These are phyloP conservation scores for Rhododendron ovatum DNA, from an alignment of 148 eudicot species.

Conservation along the genomic window DNA sequence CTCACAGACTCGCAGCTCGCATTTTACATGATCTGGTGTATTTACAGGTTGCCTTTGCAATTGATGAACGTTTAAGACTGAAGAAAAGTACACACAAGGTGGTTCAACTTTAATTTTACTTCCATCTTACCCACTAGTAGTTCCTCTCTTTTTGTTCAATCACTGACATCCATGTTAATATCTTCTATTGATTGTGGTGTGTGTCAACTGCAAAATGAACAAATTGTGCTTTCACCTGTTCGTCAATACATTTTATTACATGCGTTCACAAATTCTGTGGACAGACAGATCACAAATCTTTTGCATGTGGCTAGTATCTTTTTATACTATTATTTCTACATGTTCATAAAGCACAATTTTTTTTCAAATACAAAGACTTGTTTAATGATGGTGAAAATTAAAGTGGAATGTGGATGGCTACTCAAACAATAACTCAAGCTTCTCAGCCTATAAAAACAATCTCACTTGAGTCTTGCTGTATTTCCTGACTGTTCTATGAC, in stretches of 20 bases:
- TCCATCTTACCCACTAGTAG: neutral
- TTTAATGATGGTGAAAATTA: neutral
- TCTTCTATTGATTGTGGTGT: neutral
- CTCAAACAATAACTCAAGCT: neutral
- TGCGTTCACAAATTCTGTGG: neutral
- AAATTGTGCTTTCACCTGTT: neutral
- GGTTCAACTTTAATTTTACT: slow-evolving; percentile 4
- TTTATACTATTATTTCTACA: neutral
- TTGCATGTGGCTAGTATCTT: neutral
- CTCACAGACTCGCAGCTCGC: neutral
- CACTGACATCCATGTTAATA: neutral
- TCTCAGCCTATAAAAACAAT: neutral
- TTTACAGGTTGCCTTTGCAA: slow-evolving; percentile 70
- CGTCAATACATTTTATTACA: neutral
- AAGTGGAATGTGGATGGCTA: neutral
- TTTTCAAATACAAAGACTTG: neutral
- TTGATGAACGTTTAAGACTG: slow-evolving; percentile 74
- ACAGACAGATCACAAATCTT: no score
- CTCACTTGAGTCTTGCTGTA: neutral
- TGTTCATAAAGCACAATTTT: neutral
- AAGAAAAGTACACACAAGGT: slow-evolving; percentile 77
- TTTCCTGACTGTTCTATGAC: neutral
- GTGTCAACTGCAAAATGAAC: neutral
- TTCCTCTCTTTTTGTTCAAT: neutral
- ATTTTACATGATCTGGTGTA: neutral